Percentiles rank a stretch among this genome's conserved stretches.
phyloP scores from a whole-genome alignment of 73 alveolate species.

The Tetrahymena malaccensis region DNA sequence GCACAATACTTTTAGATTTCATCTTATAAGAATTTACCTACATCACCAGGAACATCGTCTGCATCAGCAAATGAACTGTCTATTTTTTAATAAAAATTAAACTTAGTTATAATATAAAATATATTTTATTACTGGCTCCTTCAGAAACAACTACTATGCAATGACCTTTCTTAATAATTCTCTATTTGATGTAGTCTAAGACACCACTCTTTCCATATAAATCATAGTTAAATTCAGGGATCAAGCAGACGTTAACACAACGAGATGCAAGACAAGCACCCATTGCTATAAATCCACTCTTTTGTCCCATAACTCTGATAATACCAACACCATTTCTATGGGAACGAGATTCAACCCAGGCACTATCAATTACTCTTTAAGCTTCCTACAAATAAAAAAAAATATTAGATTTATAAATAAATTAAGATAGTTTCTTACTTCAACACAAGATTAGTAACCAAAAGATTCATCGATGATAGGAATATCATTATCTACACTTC shows the following conservation, averaged over 20 bases:
- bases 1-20: slow-evolving; percentile 58
- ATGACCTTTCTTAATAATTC: slow-evolving; percentile 63
- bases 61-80: slow-evolving; percentile 55
- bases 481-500: slow-evolving; percentile 94
- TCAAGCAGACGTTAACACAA: slow-evolving; percentile 77
- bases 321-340: slow-evolving; percentile 72
- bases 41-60: slow-evolving; percentile 63
- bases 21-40: slow-evolving; percentile 66
- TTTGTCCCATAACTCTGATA: slow-evolving; percentile 66
- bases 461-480: slow-evolving; percentile 75
- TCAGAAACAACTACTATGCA: slow-evolving; percentile 72
- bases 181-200: slow-evolving; percentile 51
- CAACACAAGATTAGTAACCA: slow-evolving; percentile 33
- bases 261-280: slow-evolving; percentile 74
- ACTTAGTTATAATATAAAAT: neutral
- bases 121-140: slow-evolving; percentile 60
- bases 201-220: slow-evolving; percentile 74
- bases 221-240: slow-evolving; percentile 79
- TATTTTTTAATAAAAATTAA: slow-evolving; percentile 36
- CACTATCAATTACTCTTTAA: slow-evolving; percentile 58
- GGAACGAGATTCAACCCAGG: slow-evolving; percentile 77
- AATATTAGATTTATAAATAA: neutral
- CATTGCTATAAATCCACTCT: slow-evolving; percentile 82
- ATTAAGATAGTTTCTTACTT: neutral
- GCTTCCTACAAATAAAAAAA: slow-evolving; percentile 42